A percentile compares a stretch with the other conserved stretches of the same genome.
Conservation (phyloP, 257 asterid species). For the Primulina eburnea region DNA sequence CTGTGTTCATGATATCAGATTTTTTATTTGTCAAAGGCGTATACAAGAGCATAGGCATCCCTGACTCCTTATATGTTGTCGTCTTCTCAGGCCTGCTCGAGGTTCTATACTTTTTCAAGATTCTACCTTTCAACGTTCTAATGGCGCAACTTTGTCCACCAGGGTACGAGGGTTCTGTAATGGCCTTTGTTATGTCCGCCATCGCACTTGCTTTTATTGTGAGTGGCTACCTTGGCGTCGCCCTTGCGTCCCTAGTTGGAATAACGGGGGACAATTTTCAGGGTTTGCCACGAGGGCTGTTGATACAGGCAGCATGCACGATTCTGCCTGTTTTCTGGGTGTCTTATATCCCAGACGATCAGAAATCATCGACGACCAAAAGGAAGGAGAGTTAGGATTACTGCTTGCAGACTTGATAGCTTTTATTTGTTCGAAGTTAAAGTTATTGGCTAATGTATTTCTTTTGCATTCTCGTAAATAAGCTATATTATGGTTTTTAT, state of each 20-base stretch:
- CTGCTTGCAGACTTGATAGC: neutral
- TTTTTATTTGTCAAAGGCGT: constrained; percentile 71
- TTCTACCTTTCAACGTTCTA: constrained; percentile 70
- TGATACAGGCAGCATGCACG: constrained; percentile 76
- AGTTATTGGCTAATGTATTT: neutral
- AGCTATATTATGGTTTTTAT: neutral
- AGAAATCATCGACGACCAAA: constrained; percentile 32
- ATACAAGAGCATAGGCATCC: constrained; percentile 58
- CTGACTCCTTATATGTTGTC: constrained; percentile 67
- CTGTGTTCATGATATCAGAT: constrained; percentile 68
- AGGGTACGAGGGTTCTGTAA: constrained; percentile 92
- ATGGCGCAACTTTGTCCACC: constrained; percentile 89
- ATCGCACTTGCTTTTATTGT: constrained; percentile 67
- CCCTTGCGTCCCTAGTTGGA: constrained; percentile 54
- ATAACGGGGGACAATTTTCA: constrained; percentile 73
- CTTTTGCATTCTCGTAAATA: neutral
- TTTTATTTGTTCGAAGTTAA: neutral
- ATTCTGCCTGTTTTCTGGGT: constrained; percentile 67
- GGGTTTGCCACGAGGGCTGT: constrained; percentile 51
- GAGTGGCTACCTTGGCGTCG: constrained; percentile 89
- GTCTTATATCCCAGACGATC: constrained; percentile 58
- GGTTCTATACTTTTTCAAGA: constrained; percentile 73
- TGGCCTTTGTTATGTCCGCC: constrained; percentile 92
- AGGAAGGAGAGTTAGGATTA: constrained; percentile 46
- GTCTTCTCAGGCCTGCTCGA: constrained; percentile 79